A percentile compares a stretch with the other conserved stretches of the same genome.
These are phyloP conservation scores for Kockovaella imperatae DNA, from an alignment of 768 basidiomycete species.

Conservation along the genomic window DNA sequence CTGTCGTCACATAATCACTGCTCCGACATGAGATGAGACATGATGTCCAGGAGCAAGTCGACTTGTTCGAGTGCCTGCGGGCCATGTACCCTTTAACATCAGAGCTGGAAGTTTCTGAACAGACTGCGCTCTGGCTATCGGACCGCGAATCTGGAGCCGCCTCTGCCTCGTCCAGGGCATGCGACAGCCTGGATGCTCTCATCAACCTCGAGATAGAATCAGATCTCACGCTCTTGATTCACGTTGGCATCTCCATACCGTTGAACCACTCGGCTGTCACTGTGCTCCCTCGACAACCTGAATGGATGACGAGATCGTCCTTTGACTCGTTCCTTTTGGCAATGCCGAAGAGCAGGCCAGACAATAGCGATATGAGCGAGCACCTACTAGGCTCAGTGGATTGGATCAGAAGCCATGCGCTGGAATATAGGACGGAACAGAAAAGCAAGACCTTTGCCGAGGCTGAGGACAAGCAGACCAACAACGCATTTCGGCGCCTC, in stretches of 20 bases:
- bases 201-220: neutral
- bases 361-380: no score
- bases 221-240: no score
- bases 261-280: neutral
- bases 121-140: neutral
- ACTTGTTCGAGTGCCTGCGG: conserved; percentile 26
- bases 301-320: conserved; percentile 3
- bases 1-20: no score
- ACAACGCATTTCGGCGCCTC: conserved; percentile 18
- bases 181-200: no score
- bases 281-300: conserved; percentile 9
- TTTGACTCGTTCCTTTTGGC: neutral
- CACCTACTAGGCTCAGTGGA: conserved; percentile 21
- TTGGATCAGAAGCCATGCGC: conserved; percentile 1
- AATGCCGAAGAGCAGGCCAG: neutral
- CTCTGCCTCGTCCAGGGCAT: no score
- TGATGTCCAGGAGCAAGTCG: conserved; percentile 19
- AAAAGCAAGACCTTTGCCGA: neutral
- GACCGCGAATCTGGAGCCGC: neutral
- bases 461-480: neutral
- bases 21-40: no score
- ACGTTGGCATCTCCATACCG: no score
- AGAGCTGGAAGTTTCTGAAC: conserved; percentile 22
- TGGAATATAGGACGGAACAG: neutral
- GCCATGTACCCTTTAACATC: conserved; percentile 33